Evolutionary conservation across 495 filamentous ascomycete species (phyloP).

Genomic region (Aspergillus carlsbadensis): DNA sequence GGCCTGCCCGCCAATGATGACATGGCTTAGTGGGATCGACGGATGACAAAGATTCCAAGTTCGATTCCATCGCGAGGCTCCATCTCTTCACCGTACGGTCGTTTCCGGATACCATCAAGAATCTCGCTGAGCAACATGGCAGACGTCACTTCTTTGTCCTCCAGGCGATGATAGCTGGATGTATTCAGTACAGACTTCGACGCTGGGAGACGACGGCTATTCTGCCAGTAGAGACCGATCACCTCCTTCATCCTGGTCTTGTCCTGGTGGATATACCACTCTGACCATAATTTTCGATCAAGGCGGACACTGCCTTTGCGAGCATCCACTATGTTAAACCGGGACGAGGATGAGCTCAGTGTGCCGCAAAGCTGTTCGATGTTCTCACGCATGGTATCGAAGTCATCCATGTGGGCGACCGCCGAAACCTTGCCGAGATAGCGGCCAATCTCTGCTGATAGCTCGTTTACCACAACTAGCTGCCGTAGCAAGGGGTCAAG

Average conservation of each 20-base stretch:
- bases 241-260: conserved; percentile 61
- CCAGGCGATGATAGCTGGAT: conserved; percentile 32
- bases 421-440: conserved; percentile 58
- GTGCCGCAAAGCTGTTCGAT: conserved; percentile 47
- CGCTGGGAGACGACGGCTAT: conserved; percentile 43
- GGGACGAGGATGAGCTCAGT: conserved; percentile 42
- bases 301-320: conserved; percentile 52
- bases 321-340: conserved; percentile 52
- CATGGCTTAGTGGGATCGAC: conserved; percentile 39
- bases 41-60: conserved; percentile 63
- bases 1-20: neutral
- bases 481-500: conserved; percentile 67
- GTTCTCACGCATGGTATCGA: conserved; percentile 51
- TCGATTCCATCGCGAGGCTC: conserved; percentile 54
- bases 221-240: conserved; percentile 58
- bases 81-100: conserved; percentile 43
- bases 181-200: conserved; percentile 32
- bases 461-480: conserved; percentile 60
- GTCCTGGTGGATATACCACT: conserved; percentile 75
- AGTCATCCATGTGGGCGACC: conserved; percentile 58
- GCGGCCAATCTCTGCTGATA: conserved; percentile 59
- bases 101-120: conserved; percentile 57
- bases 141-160: conserved; percentile 47
- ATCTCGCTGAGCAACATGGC: conserved; percentile 61
- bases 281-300: conserved; percentile 59